Percentiles rank a stretch among this genome's conserved stretches.
Evolutionary conservation across 2,329 filamentous ascomycete genomes (phyloP).

Genomic region (Lizonia empirigonia): DNA sequence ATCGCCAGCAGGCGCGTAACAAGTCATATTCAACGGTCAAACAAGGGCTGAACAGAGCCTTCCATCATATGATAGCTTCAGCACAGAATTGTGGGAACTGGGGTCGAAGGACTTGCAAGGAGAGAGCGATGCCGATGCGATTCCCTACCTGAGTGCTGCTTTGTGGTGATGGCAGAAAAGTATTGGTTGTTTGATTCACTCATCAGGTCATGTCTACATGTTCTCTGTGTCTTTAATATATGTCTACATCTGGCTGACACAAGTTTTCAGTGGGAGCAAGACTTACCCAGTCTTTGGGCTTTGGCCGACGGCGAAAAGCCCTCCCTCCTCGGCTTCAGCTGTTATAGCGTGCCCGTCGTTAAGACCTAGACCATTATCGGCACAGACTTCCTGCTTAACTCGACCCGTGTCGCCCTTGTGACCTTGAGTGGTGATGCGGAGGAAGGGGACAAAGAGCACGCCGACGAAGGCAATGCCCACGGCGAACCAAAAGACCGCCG

Average conservation of each 20-base stretch:
- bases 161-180: conserved; percentile 8
- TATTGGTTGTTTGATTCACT: neutral
- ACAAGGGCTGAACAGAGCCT: neutral
- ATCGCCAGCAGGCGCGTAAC: too few relatives aligned
- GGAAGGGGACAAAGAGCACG: conserved; percentile 57
- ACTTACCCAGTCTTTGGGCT: neutral
- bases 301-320: neutral
- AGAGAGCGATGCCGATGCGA: conserved; percentile 6
- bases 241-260: neutral
- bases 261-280: neutral
- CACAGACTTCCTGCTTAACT: conserved; percentile 5
- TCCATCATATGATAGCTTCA: neutral
- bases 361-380: neutral
- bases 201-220: neutral
- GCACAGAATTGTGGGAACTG: neutral
- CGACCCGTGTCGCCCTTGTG: conserved; percentile 40
- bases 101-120: neutral
- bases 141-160: conserved; percentile 1
- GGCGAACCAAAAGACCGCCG: conserved; percentile 59
- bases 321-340: neutral
- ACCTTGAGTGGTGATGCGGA: conserved; percentile 62
- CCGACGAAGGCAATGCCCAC: conserved; percentile 53
- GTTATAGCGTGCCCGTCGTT: conserved; percentile 11
- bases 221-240: neutral
- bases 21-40: neutral